Conservation (phyloP, 2,329 filamentous ascomycete genomes). For the Proliferodiscus dingleyae region DNA sequence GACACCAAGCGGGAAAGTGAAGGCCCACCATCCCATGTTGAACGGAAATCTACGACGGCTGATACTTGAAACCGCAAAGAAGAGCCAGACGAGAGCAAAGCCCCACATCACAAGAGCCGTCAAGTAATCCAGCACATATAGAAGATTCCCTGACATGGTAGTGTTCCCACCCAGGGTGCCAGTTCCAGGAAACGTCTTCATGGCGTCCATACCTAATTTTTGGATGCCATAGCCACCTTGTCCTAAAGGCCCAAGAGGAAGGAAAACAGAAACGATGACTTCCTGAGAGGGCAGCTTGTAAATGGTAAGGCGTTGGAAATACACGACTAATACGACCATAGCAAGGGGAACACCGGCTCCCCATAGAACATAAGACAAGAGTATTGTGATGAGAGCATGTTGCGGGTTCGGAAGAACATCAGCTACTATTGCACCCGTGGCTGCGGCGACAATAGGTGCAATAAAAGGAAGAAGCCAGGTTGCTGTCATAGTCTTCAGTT, state of each 20-base stretch:
- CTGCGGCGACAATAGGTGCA: conserved; percentile 59
- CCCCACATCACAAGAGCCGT: conserved; percentile 51
- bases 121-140: conserved; percentile 55
- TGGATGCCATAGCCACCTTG: conserved; percentile 55
- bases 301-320: conserved; percentile 63
- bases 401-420: conserved; percentile 48
- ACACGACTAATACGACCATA: conserved; percentile 59
- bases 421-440: conserved; percentile 59
- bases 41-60: conserved; percentile 46
- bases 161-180: conserved; percentile 22
- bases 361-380: conserved; percentile 64
- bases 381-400: conserved; percentile 55
- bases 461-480: conserved; percentile 63
- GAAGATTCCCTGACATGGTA: conserved; percentile 45
- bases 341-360: conserved; percentile 58
- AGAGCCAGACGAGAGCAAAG: conserved; percentile 50
- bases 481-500: conserved; percentile 56
- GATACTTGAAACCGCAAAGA: conserved; percentile 48
- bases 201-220: conserved; percentile 41
- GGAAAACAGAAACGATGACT: conserved; percentile 62
- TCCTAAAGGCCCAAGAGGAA: conserved; percentile 62
- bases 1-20: conserved; percentile 55
- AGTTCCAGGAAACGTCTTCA: conserved; percentile 37
- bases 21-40: conserved; percentile 61
- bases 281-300: conserved; percentile 63